Evolutionary conservation across 140 eudicot genomes (phyloP).

Genomic region (Ambrosia hybrid): DNA sequence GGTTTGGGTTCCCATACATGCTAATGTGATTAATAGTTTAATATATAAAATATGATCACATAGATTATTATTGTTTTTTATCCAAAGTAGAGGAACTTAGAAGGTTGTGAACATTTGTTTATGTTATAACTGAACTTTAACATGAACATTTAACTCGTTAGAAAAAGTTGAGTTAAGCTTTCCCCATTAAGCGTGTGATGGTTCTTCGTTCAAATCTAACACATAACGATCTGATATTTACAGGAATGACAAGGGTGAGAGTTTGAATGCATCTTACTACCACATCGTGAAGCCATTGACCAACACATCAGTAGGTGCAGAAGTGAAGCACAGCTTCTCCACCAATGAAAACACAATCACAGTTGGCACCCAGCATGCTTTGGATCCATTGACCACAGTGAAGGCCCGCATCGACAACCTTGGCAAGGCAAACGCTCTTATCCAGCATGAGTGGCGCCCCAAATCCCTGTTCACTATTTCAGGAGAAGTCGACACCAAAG

Average conservation of each 20-base stretch:
- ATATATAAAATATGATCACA: no score
- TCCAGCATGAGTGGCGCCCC: constrained; percentile 70
- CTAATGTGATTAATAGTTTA: no score
- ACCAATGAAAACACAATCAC: constrained; percentile 58
- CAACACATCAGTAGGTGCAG: constrained; percentile 64
- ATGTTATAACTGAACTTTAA: no score
- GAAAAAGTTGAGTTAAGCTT: no score
- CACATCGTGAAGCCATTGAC: constrained; percentile 56
- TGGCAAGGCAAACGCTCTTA: constrained; percentile 53
- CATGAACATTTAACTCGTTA: no score
- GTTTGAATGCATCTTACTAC: constrained; percentile 56
- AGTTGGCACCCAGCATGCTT: constrained; percentile 54
- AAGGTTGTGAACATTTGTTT: no score
- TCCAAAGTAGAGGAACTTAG: no score
- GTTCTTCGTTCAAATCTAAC: not conserved
- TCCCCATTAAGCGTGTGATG: not conserved
- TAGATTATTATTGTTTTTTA: no score
- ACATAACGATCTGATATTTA: not conserved
- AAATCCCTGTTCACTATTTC: constrained; percentile 54
- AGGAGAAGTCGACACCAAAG: constrained; percentile 58
- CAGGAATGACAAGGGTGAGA: constrained; percentile 65
- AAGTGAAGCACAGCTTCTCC: constrained; percentile 51
- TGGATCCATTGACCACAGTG: constrained; percentile 62
- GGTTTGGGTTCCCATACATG: no score
- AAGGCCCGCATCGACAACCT: constrained; percentile 53